phyloP scores from a whole-genome alignment of 129 eudicot genomes.

The Arctium minus region DNA sequence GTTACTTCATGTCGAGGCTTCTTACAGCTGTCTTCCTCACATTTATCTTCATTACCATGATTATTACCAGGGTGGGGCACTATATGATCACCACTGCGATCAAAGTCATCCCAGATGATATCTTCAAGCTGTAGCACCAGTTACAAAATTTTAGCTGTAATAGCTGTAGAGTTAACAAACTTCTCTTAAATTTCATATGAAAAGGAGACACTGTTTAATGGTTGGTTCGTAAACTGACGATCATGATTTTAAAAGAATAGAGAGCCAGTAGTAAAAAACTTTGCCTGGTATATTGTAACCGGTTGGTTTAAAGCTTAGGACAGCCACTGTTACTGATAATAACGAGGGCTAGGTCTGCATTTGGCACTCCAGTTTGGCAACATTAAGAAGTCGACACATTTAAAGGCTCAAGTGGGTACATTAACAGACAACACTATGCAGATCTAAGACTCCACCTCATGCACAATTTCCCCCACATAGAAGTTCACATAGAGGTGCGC shows the following conservation, averaged over 20 bases:
- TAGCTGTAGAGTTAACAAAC: constrained; percentile 8
- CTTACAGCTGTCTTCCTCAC: constrained; percentile 41
- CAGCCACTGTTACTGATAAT: not conserved
- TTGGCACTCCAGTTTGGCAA: not conserved
- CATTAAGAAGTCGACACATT: too few species aligned
- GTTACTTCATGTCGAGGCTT: constrained; percentile 52
- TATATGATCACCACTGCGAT: constrained; percentile 70
- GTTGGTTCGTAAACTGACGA: not conserved
- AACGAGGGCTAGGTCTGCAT: not conserved
- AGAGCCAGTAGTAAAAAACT: not conserved
- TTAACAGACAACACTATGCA: too few species aligned
- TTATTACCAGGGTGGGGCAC: constrained; percentile 55
- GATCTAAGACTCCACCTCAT: too few species aligned
- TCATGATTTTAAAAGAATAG: not conserved
- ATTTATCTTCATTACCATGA: constrained; percentile 30
- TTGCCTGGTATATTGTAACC: not conserved
- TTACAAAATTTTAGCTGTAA: constrained; percentile 32
- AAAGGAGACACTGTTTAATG: not conserved
- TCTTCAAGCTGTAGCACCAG: constrained; percentile 76
- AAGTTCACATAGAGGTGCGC: too few species aligned
- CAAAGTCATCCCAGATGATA: constrained; percentile 72
- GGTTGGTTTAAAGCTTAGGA: not conserved
- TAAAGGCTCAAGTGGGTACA: too few species aligned
- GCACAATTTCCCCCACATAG: too few species aligned
- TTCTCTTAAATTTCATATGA: constrained; percentile 19